Percentiles rank a stretch among this genome's conserved stretches.
phyloP scores from a whole-genome alignment of 495 filamentous ascomycete genomes.

The Lophium mytilinum region DNA sequence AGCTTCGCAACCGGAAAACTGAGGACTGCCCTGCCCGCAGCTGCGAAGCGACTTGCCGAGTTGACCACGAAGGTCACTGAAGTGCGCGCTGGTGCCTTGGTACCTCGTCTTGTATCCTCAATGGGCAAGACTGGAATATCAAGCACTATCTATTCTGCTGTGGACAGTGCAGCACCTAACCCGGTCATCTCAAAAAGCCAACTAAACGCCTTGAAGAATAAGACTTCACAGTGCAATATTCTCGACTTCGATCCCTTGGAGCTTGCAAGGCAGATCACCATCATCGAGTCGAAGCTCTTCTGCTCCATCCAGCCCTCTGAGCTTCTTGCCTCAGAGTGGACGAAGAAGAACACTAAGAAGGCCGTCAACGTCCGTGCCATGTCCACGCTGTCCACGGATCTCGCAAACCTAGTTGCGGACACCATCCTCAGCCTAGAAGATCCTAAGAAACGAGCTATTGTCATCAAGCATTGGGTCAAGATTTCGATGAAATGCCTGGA shows the following conservation, averaged over 20 bases:
- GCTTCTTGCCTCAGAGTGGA: slow-evolving; percentile 90
- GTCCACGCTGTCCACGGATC: slow-evolving; percentile 83
- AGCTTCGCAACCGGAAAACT: slow-evolving; percentile 71
- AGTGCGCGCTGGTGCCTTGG: slow-evolving; percentile 57
- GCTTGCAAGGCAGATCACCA: slow-evolving; percentile 83
- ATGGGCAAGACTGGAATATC: slow-evolving; percentile 81
- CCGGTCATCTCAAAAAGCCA: slow-evolving; percentile 70
- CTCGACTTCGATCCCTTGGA: slow-evolving; percentile 92
- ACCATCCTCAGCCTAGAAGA: slow-evolving; percentile 82
- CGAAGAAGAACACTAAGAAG: slow-evolving; percentile 65
- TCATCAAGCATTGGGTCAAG: slow-evolving; percentile 99
- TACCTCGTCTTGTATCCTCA: slow-evolving; percentile 80
- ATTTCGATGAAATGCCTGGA: slow-evolving; percentile 79
- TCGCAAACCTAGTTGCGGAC: slow-evolving; percentile 91
- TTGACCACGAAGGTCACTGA: slow-evolving; percentile 75
- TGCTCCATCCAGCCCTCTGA: slow-evolving; percentile 90
- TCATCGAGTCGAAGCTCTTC: slow-evolving; percentile 90
- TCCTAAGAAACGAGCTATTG: slow-evolving; percentile 77
- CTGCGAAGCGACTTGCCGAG: slow-evolving; percentile 69
- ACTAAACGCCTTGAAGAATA: slow-evolving; percentile 56
- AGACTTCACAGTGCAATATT: slow-evolving; percentile 62
- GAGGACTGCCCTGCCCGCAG: slow-evolving; percentile 57
- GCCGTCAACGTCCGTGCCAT: slow-evolving; percentile 92
- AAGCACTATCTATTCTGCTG: slow-evolving; percentile 54
- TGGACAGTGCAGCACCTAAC: slow-evolving; percentile 59